Conservation (phyloP, 768 basidiomycete genomes). For the Naganishia antarctica region DNA sequence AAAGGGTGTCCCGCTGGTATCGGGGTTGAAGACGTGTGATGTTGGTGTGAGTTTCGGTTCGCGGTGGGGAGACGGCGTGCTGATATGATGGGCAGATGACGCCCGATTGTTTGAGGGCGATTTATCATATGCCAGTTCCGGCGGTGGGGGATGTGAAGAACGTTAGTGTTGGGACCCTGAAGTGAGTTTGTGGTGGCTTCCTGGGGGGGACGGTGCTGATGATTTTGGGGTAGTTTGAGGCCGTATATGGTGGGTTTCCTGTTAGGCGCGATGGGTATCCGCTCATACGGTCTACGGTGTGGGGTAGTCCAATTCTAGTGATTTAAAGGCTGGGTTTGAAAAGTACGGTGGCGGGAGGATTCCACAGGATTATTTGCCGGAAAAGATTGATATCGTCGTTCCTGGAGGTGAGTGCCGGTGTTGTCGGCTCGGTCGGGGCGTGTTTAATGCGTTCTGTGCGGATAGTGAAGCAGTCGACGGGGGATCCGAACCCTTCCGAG, state of each 20-base stretch:
- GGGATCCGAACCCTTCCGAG: conserved; percentile 1
- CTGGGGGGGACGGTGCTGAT: background rate
- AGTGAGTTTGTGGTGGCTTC: background rate
- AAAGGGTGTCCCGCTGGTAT: background rate
- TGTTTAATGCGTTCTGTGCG: background rate
- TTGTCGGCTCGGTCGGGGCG: background rate
- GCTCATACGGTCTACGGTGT: too few relatives aligned
- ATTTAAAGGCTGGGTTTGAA: conserved; percentile 11
- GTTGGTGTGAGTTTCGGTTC: background rate
- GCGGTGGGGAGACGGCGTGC: background rate
- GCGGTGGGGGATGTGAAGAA: background rate
- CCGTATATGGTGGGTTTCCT: background rate
- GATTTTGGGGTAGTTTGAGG: background rate
- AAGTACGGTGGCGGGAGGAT: conserved; percentile 7
- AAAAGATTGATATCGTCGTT: conserved; percentile 12
- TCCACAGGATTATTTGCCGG: background rate
- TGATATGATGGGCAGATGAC: background rate
- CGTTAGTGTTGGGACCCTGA: background rate
- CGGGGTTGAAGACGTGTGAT: conserved; percentile 4
- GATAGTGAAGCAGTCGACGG: conserved; percentile 11
- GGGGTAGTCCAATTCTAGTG: background rate
- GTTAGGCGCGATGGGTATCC: background rate
- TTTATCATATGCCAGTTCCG: conserved; percentile 15
- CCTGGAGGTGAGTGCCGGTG: conserved; percentile 7
- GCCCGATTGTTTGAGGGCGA: conserved; percentile 13